phyloP scores from a whole-genome alignment of 2,329 filamentous ascomycete species.

The Monosporascus sp. region DNA sequence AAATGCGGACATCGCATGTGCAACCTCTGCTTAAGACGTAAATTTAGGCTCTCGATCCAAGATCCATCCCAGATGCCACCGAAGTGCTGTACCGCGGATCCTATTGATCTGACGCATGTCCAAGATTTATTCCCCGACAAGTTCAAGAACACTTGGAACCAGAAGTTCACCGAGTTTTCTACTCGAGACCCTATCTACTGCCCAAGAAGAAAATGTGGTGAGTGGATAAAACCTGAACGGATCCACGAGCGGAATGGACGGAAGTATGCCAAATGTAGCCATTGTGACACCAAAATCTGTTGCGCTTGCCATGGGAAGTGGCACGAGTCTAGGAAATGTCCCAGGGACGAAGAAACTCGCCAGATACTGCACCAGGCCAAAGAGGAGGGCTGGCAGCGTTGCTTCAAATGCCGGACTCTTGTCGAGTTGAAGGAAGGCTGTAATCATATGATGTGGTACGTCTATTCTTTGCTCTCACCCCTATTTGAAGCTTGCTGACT shows the following conservation, averaged over 20 bases:
- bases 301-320: constrained; percentile 66
- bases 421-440: constrained; percentile 79
- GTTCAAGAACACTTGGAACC: constrained; percentile 78
- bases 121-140: constrained; percentile 65
- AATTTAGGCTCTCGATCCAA: constrained; percentile 69
- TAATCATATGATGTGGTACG: constrained; percentile 84
- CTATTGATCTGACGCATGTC: constrained; percentile 71
- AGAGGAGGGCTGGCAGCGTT: constrained; percentile 68
- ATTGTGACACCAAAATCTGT: constrained; percentile 72
- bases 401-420: constrained; percentile 65
- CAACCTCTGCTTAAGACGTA: constrained; percentile 64
- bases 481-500: constrained; percentile 14
- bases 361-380: constrained; percentile 60
- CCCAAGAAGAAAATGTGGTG: constrained; percentile 64
- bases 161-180: constrained; percentile 71
- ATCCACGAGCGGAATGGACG: constrained; percentile 55
- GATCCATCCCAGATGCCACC: constrained; percentile 83
- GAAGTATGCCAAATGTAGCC: constrained; percentile 63
- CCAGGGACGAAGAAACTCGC: constrained; percentile 62
- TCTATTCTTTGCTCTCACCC: constrained; percentile 8
- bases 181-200: constrained; percentile 74
- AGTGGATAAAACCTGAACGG: constrained; percentile 71
- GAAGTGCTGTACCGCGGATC: constrained; percentile 67
- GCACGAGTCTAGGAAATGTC: constrained; percentile 66
- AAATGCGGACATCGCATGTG: constrained; percentile 81